Conservation (phyloP, 1,139 yeast genomes). For the Lodderomyces oxycetoniae region DNA sequence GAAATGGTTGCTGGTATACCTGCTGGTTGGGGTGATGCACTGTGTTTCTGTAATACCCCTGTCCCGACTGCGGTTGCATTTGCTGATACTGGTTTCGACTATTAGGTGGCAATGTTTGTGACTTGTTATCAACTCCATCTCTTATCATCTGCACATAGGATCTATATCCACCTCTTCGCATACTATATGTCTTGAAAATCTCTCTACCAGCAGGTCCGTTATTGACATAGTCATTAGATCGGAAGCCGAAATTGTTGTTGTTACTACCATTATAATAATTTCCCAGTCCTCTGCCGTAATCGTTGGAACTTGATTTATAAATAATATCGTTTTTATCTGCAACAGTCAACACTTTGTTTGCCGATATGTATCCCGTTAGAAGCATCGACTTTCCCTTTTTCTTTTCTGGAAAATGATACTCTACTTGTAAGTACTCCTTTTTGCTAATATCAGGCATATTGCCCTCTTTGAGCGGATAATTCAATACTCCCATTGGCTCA, state of each 20-base stretch:
- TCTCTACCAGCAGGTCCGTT: conserved; percentile 41
- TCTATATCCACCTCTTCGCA: conserved; percentile 43
- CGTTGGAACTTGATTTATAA: conserved; percentile 20
- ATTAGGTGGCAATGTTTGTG: neutral
- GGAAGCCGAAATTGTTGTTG: conserved; percentile 23
- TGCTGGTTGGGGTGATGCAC: neutral
- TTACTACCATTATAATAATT: conserved; percentile 8
- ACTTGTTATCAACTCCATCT: conserved; percentile 6
- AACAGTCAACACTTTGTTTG: conserved; percentile 54
- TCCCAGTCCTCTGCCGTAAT: conserved; percentile 22
- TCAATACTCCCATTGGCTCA: conserved; percentile 41
- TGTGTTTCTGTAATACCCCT: conserved; percentile 3
- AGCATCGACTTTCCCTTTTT: conserved; percentile 72
- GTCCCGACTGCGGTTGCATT: conserved; percentile 3
- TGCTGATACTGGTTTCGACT: conserved; percentile 3
- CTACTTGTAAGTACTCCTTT: conserved; percentile 49
- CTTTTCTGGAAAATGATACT: conserved; percentile 54
- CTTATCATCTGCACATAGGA: conserved; percentile 22
- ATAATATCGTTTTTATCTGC: conserved; percentile 66
- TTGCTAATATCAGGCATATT: conserved; percentile 56
- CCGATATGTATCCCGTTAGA: conserved; percentile 71
- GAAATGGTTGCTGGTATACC: neutral
- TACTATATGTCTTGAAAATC: conserved; percentile 27
- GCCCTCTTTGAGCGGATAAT: conserved; percentile 59
- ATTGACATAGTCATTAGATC: conserved; percentile 39